A percentile compares a stretch with the other conserved stretches of the same genome.
phyloP scores from a whole-genome alignment of 2,329 filamentous ascomycete species.

The Polytolypa hystricis region DNA sequence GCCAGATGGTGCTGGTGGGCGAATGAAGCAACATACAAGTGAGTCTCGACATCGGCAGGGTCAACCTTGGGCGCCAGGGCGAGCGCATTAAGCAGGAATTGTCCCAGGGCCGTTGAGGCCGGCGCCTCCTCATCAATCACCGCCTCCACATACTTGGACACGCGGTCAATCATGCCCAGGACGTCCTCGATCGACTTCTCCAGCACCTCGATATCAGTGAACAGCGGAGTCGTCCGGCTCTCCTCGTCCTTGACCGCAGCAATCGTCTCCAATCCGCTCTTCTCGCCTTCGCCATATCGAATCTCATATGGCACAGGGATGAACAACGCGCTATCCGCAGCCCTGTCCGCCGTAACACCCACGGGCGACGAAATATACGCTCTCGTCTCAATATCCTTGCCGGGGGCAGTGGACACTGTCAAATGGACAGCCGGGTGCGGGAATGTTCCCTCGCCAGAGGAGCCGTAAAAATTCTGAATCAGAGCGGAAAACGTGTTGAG shows the following conservation, averaged over 20 bases:
- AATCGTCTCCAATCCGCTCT: constrained; percentile 71
- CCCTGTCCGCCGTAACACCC: constrained; percentile 86
- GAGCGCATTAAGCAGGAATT: constrained; percentile 89
- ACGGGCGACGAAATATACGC: constrained; percentile 95
- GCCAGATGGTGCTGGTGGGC: background rate
- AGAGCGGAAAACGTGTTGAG: constrained; percentile 97
- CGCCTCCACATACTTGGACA: constrained; percentile 82
- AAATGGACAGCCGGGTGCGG: constrained; percentile 96
- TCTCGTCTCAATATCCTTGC: constrained; percentile 76
- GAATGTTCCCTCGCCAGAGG: constrained; percentile 92
- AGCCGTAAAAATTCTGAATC: constrained; percentile 99
- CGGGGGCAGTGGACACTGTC: constrained; percentile 82
- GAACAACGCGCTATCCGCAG: constrained; percentile 92
- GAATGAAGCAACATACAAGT: constrained; percentile 54
- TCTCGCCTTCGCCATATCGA: constrained; percentile 71
- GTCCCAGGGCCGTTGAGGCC: constrained; percentile 82
- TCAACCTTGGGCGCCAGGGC: constrained; percentile 93
- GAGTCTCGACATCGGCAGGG: constrained; percentile 76
- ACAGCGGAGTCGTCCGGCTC: constrained; percentile 58
- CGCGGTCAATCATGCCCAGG: constrained; percentile 77
- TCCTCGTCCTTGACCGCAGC: constrained; percentile 70
- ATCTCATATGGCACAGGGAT: constrained; percentile 95
- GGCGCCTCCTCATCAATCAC: constrained; percentile 80
- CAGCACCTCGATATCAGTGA: constrained; percentile 81
- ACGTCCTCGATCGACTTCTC: constrained; percentile 81